A percentile compares a stretch with the other conserved stretches of the same genome.
phyloP scores from a whole-genome alignment of 768 basidiomycete species.

The Termitomyces sp. region DNA sequence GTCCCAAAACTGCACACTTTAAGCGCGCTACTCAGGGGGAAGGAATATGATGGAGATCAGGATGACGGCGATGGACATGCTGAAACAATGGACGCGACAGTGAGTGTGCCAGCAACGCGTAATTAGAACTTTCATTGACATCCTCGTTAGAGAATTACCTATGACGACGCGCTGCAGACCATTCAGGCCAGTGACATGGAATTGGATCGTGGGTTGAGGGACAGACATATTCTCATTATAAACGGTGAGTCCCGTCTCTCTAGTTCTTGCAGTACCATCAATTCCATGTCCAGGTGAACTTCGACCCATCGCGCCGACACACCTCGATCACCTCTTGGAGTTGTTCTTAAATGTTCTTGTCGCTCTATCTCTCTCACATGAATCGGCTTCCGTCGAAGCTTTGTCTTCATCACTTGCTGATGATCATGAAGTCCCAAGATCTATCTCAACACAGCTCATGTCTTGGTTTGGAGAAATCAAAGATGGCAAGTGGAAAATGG shows the following conservation, averaged over 20 bases:
- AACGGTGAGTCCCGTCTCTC: conserved; percentile 50
- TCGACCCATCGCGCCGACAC: conserved; percentile 66
- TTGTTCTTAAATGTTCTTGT: conserved; percentile 73
- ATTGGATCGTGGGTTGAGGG: conserved; percentile 58
- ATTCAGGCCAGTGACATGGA: conserved; percentile 86
- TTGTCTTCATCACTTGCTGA: conserved; percentile 61
- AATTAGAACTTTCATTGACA: neutral
- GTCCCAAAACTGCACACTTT: conserved; percentile 79
- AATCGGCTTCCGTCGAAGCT: conserved; percentile 55
- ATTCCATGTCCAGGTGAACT: conserved; percentile 51
- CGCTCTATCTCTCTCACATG: conserved; percentile 54
- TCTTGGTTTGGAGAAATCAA: conserved; percentile 74
- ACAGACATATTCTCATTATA: conserved; percentile 71
- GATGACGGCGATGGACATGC: conserved; percentile 35
- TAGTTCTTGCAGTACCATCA: neutral
- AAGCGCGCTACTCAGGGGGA: conserved; percentile 54
- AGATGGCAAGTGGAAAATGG: conserved; percentile 63
- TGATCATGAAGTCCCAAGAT: conserved; percentile 67
- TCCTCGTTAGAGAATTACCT: conserved; percentile 37
- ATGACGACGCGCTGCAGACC: conserved; percentile 57
- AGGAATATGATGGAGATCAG: conserved; percentile 70
- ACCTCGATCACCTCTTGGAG: conserved; percentile 70
- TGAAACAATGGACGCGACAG: conserved; percentile 11
- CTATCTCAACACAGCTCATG: conserved; percentile 69
- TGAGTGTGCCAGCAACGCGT: conserved; percentile 2